Conservation (phyloP, 345 rosid genomes). For the Linum trigynum region DNA sequence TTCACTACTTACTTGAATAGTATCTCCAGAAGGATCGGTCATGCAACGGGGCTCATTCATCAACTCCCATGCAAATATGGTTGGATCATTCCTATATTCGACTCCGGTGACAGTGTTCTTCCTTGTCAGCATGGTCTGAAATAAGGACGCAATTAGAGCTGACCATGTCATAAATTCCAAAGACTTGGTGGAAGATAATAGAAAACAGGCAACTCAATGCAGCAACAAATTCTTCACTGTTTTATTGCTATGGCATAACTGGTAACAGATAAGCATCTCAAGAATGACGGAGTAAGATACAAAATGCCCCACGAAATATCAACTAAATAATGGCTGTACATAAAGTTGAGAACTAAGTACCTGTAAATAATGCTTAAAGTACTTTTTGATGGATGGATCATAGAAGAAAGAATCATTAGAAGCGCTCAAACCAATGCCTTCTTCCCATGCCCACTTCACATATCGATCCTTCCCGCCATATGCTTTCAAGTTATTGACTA, state of each 20-base stretch:
- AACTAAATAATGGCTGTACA: neutral
- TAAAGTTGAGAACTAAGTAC: constrained; percentile 23
- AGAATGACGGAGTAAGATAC: no score
- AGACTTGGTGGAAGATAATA: neutral
- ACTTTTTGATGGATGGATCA: constrained; percentile 83
- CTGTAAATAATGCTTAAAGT: constrained; percentile 68
- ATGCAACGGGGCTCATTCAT: constrained; percentile 92
- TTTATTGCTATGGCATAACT: neutral
- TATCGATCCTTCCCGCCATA: constrained; percentile 95
- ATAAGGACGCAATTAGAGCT: constrained; percentile 12
- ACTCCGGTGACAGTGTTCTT: constrained; percentile 81
- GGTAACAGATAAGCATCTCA: no score
- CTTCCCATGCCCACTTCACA: constrained; percentile 98
- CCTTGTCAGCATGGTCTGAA: constrained; percentile 68
- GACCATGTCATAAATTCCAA: neutral
- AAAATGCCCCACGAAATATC: no score
- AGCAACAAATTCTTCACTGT: neutral
- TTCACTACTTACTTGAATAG: constrained; percentile 64
- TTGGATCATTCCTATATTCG: constrained; percentile 81
- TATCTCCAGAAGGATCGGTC: constrained; percentile 87
- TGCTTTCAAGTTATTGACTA: constrained; percentile 79
- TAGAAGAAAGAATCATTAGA: constrained; percentile 94
- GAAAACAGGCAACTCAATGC: neutral
- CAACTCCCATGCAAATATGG: constrained; percentile 90
- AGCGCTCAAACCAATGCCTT: constrained; percentile 84